Evolutionary conservation across 192 early-diverging fungal genomes (phyloP).

Genomic region (Backusella macrospora): DNA sequence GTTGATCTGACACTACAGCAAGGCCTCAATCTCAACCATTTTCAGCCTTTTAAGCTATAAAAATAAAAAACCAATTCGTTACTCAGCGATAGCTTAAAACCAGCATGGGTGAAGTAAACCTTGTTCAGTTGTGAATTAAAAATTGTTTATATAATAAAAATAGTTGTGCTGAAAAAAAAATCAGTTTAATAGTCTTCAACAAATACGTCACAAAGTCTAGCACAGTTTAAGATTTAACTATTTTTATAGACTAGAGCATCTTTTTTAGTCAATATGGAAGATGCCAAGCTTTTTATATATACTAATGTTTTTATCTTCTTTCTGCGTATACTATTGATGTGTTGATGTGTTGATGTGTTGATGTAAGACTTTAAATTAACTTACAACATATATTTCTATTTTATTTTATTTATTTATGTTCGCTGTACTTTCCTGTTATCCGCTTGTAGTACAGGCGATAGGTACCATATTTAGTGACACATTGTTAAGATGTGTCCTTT

Average conservation of each 20-base stretch:
- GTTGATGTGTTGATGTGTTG: not conserved
- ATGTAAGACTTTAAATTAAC: no score
- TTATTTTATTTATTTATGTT: not conserved
- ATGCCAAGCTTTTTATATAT: not conserved
- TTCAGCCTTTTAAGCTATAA: no score
- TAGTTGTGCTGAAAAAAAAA: no score
- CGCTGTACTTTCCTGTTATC: not conserved
- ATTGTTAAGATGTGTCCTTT: not conserved
- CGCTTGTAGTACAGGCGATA: not conserved
- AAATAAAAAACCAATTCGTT: no score
- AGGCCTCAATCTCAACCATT: no score
- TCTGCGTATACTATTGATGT: not conserved
- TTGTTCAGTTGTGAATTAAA: no score
- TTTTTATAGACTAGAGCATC: not conserved
- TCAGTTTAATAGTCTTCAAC: not conserved
- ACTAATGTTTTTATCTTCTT: not conserved
- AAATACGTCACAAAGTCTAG: not conserved
- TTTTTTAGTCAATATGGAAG: not conserved
- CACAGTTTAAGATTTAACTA: not conserved
- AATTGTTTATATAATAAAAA: no score
- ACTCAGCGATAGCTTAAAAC: no score
- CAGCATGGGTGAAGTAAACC: no score
- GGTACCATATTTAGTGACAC: not conserved
- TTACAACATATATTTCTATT: not conserved
- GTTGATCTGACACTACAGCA: no score